Conservation (phyloP, 2,329 filamentous ascomycete genomes). For the Trichothecium roseum region DNA sequence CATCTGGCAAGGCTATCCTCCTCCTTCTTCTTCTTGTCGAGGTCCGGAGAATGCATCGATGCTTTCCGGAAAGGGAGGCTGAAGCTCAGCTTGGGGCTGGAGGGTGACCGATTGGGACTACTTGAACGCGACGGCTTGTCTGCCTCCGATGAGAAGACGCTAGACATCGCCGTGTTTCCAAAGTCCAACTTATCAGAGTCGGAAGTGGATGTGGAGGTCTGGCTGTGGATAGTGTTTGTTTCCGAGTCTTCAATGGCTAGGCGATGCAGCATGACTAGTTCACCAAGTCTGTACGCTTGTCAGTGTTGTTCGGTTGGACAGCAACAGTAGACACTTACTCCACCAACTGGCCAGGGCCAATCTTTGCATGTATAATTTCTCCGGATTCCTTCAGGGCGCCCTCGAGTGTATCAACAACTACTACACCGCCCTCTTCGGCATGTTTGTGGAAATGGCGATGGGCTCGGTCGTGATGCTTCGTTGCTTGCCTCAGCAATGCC, state of each 20-base stretch:
- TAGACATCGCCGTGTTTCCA: constrained; percentile 29
- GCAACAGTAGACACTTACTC: constrained; percentile 41
- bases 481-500: constrained; percentile 58
- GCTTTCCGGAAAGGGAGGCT: constrained; percentile 18
- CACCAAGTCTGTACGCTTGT: constrained; percentile 50
- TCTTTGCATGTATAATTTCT: constrained; percentile 69
- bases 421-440: constrained; percentile 50
- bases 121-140: constrained; percentile 9
- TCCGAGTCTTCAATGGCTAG: constrained; percentile 30
- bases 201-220: constrained; percentile 12
- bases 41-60: not conserved
- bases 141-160: constrained; percentile 19
- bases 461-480: constrained; percentile 28
- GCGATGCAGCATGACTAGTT: constrained; percentile 55
- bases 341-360: constrained; percentile 66
- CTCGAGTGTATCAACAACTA: constrained; percentile 68
- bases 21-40: constrained; percentile 25
- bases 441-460: constrained; percentile 57
- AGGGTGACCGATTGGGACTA: constrained; percentile 21
- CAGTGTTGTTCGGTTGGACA: not conserved
- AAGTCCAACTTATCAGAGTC: constrained; percentile 21
- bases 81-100: constrained; percentile 22
- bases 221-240: constrained; percentile 17
- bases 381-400: constrained; percentile 76
- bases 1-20: constrained; percentile 41